These are phyloP conservation scores for Daedalea quercina DNA, from an alignment of 768 basidiomycete genomes.

Conservation along the genomic window DNA sequence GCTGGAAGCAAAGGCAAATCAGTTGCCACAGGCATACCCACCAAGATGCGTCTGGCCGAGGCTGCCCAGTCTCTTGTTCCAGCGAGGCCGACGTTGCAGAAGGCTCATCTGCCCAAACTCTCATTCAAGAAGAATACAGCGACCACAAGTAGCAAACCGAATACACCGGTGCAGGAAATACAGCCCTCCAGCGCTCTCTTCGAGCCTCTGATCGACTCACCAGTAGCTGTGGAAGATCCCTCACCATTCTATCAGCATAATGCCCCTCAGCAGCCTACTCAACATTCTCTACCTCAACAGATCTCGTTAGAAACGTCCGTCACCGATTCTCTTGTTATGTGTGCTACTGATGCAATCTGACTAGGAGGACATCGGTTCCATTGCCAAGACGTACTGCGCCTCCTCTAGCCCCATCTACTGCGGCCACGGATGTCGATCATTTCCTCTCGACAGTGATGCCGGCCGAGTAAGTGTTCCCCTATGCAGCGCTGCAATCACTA, in stretches of 20 bases:
- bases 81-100: neutral
- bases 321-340: neutral
- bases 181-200: neutral
- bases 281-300: neutral
- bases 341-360: neutral
- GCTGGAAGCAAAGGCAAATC: neutral
- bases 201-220: slow-evolving; percentile 7
- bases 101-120: neutral
- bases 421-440: slow-evolving; percentile 22
- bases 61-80: neutral
- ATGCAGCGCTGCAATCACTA: neutral
- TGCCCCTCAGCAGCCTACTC: neutral
- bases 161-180: neutral
- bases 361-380: slow-evolving; percentile 2
- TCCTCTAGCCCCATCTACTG: neutral
- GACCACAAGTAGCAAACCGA: neutral
- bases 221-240: neutral
- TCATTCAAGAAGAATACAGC: slow-evolving; percentile 14
- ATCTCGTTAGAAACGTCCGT: neutral
- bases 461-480: slow-evolving; percentile 24
- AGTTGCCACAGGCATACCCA: slow-evolving; percentile 6
- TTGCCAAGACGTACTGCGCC: slow-evolving; percentile 1
- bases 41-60: slow-evolving; percentile 14
- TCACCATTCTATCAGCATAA: neutral
- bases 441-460: slow-evolving; percentile 37